Percentiles rank a stretch among this genome's conserved stretches.
phyloP scores from a whole-genome alignment of 768 basidiomycete genomes.

The Termitomyces sp. region DNA sequence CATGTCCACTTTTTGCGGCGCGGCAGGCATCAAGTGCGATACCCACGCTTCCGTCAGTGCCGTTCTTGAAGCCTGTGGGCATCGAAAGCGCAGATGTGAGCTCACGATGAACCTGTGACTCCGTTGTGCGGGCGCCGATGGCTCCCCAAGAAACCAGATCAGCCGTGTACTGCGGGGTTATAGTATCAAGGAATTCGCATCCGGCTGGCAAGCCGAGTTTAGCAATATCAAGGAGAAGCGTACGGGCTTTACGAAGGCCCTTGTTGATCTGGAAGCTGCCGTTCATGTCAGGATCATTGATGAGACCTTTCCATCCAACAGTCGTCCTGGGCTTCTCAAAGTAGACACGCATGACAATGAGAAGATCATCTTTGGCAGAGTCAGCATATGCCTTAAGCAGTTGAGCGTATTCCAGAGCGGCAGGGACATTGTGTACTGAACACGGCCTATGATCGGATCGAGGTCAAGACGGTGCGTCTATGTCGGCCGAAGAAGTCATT shows the following conservation, averaged over 20 bases:
- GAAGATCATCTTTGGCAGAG: conserved; percentile 75
- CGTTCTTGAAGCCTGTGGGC: conserved; percentile 99
- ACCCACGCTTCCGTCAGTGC: conserved; percentile 88
- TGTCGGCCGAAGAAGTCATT: conserved; percentile 5
- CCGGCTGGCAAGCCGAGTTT: conserved; percentile 91
- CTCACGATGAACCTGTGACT: conserved; percentile 92
- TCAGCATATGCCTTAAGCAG: conserved; percentile 81
- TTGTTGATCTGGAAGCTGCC: conserved; percentile 94
- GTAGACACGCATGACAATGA: conserved; percentile 98
- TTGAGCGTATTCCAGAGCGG: conserved; percentile 85
- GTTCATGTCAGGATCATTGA: conserved; percentile 96
- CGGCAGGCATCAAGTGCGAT: conserved; percentile 96
- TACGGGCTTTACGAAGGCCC: conserved; percentile 86
- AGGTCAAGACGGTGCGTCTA: not conserved
- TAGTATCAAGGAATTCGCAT: conserved; percentile 90
- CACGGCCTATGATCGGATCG: conserved; percentile 61
- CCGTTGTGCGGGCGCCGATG: conserved; percentile 91
- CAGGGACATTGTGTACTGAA: conserved; percentile 88
- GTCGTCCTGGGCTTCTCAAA: conserved; percentile 97
- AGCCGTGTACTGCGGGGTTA: conserved; percentile 81
- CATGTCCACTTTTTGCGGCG: conserved; percentile 86
- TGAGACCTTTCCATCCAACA: conserved; percentile 98
- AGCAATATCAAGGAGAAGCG: conserved; percentile 83
- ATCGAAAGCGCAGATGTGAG: conserved; percentile 85
- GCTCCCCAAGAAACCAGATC: conserved; percentile 92